A percentile compares a stretch with the other conserved stretches of the same genome.
phyloP scores from a whole-genome alignment of 2,329 filamentous ascomycete genomes.

The Colletotrichum endophyticum region DNA sequence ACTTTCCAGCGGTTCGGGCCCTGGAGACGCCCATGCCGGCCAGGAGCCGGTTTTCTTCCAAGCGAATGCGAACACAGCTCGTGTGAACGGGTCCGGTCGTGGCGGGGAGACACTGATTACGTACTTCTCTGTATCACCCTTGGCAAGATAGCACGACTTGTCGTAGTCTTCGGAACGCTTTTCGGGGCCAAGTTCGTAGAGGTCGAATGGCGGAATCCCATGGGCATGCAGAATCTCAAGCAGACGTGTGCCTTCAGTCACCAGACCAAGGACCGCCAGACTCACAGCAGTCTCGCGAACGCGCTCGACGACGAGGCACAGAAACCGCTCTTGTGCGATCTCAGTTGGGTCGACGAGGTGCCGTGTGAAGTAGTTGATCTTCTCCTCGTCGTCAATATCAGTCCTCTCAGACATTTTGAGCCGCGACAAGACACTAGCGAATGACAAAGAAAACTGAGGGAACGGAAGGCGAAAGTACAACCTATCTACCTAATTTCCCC shows the following conservation, averaged over 20 bases:
- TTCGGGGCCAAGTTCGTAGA: neutral
- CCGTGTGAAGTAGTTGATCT: neutral
- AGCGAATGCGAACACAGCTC: neutral
- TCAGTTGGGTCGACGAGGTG: neutral
- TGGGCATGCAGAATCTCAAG: neutral
- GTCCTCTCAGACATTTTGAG: neutral
- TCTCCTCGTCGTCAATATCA: neutral
- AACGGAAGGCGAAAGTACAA: neutral
- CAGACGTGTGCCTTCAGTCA: neutral
- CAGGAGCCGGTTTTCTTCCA: neutral
- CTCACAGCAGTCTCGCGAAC: neutral
- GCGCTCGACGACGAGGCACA: neutral
- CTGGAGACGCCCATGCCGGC: neutral
- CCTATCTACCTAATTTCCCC: neutral
- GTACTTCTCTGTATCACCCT: neutral
- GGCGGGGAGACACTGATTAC: neutral
- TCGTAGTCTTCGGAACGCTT: neutral
- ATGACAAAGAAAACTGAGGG: neutral
- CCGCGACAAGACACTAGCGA: neutral
- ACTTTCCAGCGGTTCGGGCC: neutral
- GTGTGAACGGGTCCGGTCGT: neutral
- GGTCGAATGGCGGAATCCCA: neutral
- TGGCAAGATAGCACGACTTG: neutral
- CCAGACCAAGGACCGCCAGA: neutral
- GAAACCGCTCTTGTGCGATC: neutral